Evolutionary conservation across 2,329 filamentous ascomycete genomes (phyloP), one percentile per base, ranked within the genome.

Genomic region (Apiospora aurea): DNA sequence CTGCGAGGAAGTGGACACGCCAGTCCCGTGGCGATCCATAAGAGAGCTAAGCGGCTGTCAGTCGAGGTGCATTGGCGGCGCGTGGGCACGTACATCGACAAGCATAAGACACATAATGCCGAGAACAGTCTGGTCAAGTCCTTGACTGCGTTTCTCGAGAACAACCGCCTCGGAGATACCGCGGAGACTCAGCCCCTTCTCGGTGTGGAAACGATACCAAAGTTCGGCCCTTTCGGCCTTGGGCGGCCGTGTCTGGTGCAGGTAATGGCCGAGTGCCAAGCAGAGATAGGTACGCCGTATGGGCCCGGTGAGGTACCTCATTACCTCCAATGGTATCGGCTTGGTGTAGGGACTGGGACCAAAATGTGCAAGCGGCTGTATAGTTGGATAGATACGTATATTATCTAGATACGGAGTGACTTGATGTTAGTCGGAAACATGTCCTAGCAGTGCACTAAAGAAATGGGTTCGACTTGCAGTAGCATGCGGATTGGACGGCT

Each of bases 1-100:
- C 66, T 16, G 78, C 81, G 18, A 76, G 71, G 16, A 79, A 74
- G 71, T 82, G 81, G 57, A 74, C 75, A 51, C 78, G 78, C 80
- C 80, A 82, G 64, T 77, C 73, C 2, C 71, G 2, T 18, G 43
- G 64, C 18, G 38, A 34, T 14, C 66, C 41, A 47, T 64, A 10
- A 68, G 72, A 1, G 71, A 64, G 26, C 38, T 53, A 16, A 47
- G 11, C 21, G 21, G 2, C 11, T 16, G 34, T 38, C 2, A 26
- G 46, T 5, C 34, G 11, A 29, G 26, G 13, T 34, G 21, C 16
- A 1, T 14, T 14, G 29, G 18, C 18, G 18, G 10, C 0, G 8
- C n/a, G 0, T 41, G 18, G 10, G 10, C 18, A 64, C 57, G 41
- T 64, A 41, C 57, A 14, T 64, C 57, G 34, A 64, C 41, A 38